Evolutionary conservation across 2,329 filamentous ascomycete genomes (phyloP), one percentile per base, ranked within the genome.

Genomic region (Cylindrodendrum hubeiense): DNA sequence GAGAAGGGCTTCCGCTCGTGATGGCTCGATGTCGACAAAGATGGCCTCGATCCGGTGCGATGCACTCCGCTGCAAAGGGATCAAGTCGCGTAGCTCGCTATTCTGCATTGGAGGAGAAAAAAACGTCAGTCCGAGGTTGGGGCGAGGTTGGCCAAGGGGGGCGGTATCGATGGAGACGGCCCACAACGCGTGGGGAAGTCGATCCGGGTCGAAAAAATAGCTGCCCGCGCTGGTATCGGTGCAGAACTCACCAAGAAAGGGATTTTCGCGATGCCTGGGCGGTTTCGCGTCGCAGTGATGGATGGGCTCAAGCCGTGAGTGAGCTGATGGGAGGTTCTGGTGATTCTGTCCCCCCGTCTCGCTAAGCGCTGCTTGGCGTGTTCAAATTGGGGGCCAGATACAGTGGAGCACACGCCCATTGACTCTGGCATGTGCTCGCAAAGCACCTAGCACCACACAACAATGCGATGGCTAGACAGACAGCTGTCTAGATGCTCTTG

Each of bases 321-420:
- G 69, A 74, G 68, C 69, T 76, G 75, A 76, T 70, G 74, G 65
- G 62, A 74, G 68, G 71, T 72, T 75, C 68, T 70, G 71, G 69
- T 72, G 63, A 68, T 63, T 70, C 66, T 70, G 68, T 72, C 64
- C 59, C 60, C 64, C 67, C 60, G 67, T 67, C 62, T 76, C 74
- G 74, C 75, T 77, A 77, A 77, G 75, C 75, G 75, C 75, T 74
- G 73, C 73, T 77, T 74, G 74, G 74, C 73, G 71, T 74, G 65
- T 73, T 67, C 66, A 74, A 76, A 74, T 73, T 74, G 68, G 69
- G 70, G 60, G 67, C 71, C 73, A 58, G 67, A 67, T 61, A 75
- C 70, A 73, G 71, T 75, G 73, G 73, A 75, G 72, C 73, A 75
- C 73, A 74, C 71, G 73, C 72, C 73, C 67, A 69, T 73, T 67